Evolutionary conservation across 208 protist genomes (phyloP).

Genomic region (Wallacemonas sp.): DNA sequence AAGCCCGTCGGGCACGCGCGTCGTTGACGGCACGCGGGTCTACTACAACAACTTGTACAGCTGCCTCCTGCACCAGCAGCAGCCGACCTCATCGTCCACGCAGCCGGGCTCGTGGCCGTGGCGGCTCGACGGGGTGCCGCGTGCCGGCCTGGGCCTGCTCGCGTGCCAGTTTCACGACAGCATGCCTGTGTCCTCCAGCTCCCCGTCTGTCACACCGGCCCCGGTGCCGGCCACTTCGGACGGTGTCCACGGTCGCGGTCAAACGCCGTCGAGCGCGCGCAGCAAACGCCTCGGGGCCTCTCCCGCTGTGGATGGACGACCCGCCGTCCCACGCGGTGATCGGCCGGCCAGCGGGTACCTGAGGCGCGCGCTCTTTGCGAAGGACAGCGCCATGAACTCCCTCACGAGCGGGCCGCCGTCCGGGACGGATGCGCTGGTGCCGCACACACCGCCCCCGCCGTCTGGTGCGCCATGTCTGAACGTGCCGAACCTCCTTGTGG

Average conservation of each 20-base stretch:
- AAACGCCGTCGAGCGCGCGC: neutral
- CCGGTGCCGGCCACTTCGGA: conserved; percentile 7
- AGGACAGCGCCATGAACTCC: neutral
- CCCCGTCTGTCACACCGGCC: neutral
- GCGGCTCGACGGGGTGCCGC: neutral
- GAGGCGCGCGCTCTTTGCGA: neutral
- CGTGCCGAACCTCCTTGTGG: neutral
- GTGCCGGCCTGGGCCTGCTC: neutral
- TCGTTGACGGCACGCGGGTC: conserved; percentile 9
- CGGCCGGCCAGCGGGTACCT: conserved; percentile 1
- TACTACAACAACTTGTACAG: conserved; percentile 18
- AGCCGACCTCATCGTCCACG: neutral
- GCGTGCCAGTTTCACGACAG: conserved; percentile 5
- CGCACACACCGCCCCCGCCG: too few species aligned
- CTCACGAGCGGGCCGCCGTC: neutral
- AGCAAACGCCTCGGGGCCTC: neutral
- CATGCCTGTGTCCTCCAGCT: conserved; percentile 12
- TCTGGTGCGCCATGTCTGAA: too few species aligned
- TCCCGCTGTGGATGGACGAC: neutral
- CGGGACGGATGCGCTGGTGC: too few species aligned
- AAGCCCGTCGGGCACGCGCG: neutral
- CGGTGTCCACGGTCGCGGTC: conserved; percentile 5
- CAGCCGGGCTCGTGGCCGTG: neutral
- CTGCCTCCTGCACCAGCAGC: conserved; percentile 6
- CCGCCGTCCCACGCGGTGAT: neutral